Evolutionary conservation across 306 rosid species (phyloP), one percentile per base, ranked within the genome.

Genomic region (Quercus wislizeni): DNA sequence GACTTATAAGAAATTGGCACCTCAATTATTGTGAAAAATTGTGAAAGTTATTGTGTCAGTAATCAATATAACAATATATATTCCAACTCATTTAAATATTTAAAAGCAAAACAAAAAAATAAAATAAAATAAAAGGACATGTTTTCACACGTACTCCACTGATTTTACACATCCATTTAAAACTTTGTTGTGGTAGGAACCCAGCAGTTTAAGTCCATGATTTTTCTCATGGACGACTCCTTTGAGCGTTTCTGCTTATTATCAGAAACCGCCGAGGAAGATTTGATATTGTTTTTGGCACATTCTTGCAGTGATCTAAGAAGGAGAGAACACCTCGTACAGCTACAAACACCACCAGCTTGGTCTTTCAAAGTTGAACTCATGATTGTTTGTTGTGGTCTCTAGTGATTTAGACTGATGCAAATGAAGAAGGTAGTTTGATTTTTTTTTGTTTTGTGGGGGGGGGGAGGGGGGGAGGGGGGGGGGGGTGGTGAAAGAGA

Each of bases 151-250:
- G 4, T 21, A 21, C 23, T 21, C 33, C 1, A 31, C 35, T 31
- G 33, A 30, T 30, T 31, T 31, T 31, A 31, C 35, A 4, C 5
- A 31, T 5, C 35, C 0, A 31, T 4, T 31, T 77, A 91, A 82
- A 90, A 91, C 82, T 92, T 90, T 0, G 67, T 28, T 63, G 98
- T 92, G 72, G 25, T 90, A 2, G 96, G 98, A 59, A 96, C 98
- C 83, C 88, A 90, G 69, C 96, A 89, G 33, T 41, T 82, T 58
- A 94, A 75, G 7, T 94, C 96, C 90, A 92, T 81, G 57, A 94
- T 86, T 80, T 87, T 90, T 43, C 77, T 80, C 84, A 88, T 75
- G 28, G 83, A 82, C 55, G 88, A 90, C 23, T 94, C 97, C 35
- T 83, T 77, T 4, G 86, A 82, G n/a, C 88, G 83, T 35, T 85